phyloP scores from a whole-genome alignment of 192 early-diverging fungal genomes.

The Entomortierella parvispora region DNA sequence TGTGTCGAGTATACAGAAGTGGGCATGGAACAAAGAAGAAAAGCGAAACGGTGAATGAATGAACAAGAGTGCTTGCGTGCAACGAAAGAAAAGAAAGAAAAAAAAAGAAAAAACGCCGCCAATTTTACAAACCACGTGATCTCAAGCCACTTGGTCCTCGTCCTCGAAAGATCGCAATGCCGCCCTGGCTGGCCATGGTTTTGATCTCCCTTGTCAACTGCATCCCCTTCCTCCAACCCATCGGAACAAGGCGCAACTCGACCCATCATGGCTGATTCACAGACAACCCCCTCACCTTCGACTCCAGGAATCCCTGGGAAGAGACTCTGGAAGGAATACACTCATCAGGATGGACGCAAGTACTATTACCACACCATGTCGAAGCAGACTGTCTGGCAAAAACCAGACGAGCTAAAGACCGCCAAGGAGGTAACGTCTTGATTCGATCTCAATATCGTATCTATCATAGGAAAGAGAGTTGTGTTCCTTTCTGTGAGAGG shows the following conservation, averaged over 20 bases:
- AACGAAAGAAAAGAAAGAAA: constrained; percentile 4
- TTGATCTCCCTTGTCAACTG: not conserved
- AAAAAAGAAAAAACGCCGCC: constrained; percentile 3
- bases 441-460: not conserved
- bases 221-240: not conserved
- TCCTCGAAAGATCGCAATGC: no score
- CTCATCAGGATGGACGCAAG: constrained; percentile 80
- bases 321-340: constrained; percentile 79
- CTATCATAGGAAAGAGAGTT: not conserved
- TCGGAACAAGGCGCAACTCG: constrained; percentile 4
- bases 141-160: not conserved
- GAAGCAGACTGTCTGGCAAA: constrained; percentile 90
- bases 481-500: no score
- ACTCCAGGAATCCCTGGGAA: constrained; percentile 8
- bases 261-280: constrained; percentile 25
- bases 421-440: constrained; percentile 63
- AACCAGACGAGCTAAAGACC: constrained; percentile 91
- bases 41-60: not conserved
- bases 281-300: not conserved
- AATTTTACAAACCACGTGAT: not conserved
- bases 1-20: not conserved
- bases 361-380: constrained; percentile 90
- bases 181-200: not conserved
- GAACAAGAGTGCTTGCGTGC: not conserved
- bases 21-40: constrained; percentile 10